A percentile compares a stretch with the other conserved stretches of the same genome.
Evolutionary conservation across 2,329 filamentous ascomycete genomes (phyloP).

Genomic region (Colletotrichum caudatum): DNA sequence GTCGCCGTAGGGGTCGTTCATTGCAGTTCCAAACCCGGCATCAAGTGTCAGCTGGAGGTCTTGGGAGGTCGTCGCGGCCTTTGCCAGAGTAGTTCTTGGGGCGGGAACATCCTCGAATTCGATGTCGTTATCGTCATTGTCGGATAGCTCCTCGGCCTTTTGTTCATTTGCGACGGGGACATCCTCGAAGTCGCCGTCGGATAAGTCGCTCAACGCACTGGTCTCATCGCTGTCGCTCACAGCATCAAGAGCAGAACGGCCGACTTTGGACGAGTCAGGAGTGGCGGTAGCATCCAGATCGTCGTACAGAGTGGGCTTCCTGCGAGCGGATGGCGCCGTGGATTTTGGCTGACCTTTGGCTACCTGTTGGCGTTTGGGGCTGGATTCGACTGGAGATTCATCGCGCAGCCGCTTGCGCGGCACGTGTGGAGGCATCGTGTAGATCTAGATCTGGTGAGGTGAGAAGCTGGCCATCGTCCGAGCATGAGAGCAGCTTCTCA

Average conservation of each 20-base stretch:
- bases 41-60: slow-evolving; percentile 81
- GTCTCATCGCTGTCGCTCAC: slow-evolving; percentile 60
- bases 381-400: slow-evolving; percentile 46
- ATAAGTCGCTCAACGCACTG: slow-evolving; percentile 65
- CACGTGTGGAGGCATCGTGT: slow-evolving; percentile 74
- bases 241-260: slow-evolving; percentile 56
- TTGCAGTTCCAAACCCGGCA: slow-evolving; percentile 68
- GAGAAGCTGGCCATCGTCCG: slow-evolving; percentile 4
- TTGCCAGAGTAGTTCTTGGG: slow-evolving; percentile 53
- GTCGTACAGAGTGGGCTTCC: slow-evolving; percentile 71
- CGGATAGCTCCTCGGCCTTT: slow-evolving; percentile 51
- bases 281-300: slow-evolving; percentile 66
- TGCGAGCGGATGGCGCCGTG: slow-evolving; percentile 46
- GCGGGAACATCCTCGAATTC: slow-evolving; percentile 70
- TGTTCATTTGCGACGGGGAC: slow-evolving; percentile 56
- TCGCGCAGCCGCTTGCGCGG: slow-evolving; percentile 73
- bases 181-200: slow-evolving; percentile 68
- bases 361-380: slow-evolving; percentile 42
- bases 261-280: slow-evolving; percentile 57
- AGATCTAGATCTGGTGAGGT: slow-evolving; percentile 9
- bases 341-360: slow-evolving; percentile 26
- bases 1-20: slow-evolving; percentile 70
- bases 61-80: slow-evolving; percentile 65
- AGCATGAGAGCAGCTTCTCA: slow-evolving; percentile 13
- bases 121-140: slow-evolving; percentile 70